Conservation (phyloP, 805 yeast genomes). For the Starmerella sirachaensis region DNA sequence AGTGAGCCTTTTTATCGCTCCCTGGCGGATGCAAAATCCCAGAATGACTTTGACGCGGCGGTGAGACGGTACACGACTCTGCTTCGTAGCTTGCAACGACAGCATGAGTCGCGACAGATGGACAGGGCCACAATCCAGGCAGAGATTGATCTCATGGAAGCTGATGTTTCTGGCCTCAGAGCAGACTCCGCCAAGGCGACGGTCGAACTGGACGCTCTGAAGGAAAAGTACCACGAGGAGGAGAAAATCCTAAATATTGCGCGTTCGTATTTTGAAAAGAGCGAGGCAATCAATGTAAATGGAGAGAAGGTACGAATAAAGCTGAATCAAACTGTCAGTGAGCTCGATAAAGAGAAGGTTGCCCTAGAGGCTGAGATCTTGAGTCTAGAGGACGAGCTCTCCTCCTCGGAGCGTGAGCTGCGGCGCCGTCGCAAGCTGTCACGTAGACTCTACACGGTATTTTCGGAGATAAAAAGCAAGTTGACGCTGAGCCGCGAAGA, state of each 20-base stretch:
- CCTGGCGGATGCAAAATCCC: too few species aligned
- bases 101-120: too few species aligned
- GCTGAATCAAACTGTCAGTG: conserved; percentile 2
- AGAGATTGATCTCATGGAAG: not conserved
- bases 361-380: not conserved
- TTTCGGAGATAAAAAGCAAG: conserved; percentile 1
- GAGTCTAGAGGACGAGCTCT: conserved; percentile 5
- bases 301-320: conserved; percentile 2
- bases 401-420: not conserved
- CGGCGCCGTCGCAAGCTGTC: not conserved
- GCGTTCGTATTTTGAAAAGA: conserved; percentile 3
- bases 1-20: too few species aligned
- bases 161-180: not conserved
- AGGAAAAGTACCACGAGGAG: conserved; percentile 19
- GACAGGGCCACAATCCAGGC: too few species aligned
- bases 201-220: conserved; percentile 15
- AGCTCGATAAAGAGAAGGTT: conserved; percentile 2
- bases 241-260: conserved; percentile 3
- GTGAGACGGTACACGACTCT: too few species aligned
- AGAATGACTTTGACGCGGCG: too few species aligned
- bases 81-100: too few species aligned
- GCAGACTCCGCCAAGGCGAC: too few species aligned
- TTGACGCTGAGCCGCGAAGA: conserved; percentile 1
- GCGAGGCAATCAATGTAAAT: not conserved
- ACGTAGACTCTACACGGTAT: not conserved